Evolutionary conservation across 164 flowering plant species (phyloP), one percentile per base, ranked within the genome.

Genomic region (Paratinospora sagittata): DNA sequence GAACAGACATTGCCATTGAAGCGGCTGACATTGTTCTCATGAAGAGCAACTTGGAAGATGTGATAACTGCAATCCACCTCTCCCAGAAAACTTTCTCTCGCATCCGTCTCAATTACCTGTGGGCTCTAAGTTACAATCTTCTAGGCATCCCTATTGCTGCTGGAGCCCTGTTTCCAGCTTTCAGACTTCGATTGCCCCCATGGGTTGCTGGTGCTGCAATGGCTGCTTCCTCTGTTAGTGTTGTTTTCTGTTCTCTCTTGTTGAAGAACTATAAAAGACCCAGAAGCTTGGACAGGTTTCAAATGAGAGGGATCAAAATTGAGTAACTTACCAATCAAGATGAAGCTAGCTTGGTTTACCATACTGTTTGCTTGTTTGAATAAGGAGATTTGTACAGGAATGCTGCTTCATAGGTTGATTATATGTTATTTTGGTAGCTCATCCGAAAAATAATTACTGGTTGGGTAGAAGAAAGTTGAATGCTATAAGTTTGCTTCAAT

Each of bases 141-240:
- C 82, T 90, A 0, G 87, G 88, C 65, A 86, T 88, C 58, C 93
- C 93, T 17, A 77, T 90, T 45, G 91, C 96, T 0, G 93, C 96
- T 0, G 96, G 93, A 9, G 85, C 66, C 7, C 81, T 90, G 11
- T 90, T 84, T 75, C 96, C 93, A 0, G 76, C 76, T n/a, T 82
- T 85, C 0, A 66, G 88, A 37, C 78, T 90, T 55, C 85, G 93
- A 1, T 72, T 90, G 43, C 96, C 96, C 9, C 96, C 93, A 30
- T 90, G 96, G 96, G 74, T 88, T 65, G 96, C 96, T 6, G 93
- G 96, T 34, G 96, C 91, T 62, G 90, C 90, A 63, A 88, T 90
- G 93, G 93, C 90, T 2, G 86, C 96, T n/a, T 90, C 96, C 17
- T 90, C 96, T 0, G 89, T 90, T 21, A 86, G 93, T 70, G 96